phyloP scores from a whole-genome alignment of 2,329 filamentous ascomycete genomes.

The Fusarium nelsonii region DNA sequence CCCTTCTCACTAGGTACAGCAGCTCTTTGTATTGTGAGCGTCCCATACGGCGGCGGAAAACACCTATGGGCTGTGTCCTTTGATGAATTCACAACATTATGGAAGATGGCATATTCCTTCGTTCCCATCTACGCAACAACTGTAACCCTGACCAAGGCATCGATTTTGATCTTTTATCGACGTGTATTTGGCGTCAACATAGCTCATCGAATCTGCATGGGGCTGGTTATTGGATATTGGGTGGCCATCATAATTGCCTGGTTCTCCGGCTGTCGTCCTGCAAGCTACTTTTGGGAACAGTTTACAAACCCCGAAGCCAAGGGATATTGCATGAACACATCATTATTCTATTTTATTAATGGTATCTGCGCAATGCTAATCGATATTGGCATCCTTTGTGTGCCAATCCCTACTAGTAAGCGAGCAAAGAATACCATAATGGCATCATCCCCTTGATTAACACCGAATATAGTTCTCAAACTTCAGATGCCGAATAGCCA shows the following conservation, averaged over 20 bases:
- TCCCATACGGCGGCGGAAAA: constrained; percentile 1
- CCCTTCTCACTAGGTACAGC: not conserved
- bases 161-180: constrained; percentile 2
- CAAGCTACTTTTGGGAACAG: constrained; percentile 15
- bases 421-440: accelerated
- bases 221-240: constrained; percentile 6
- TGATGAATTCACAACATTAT: not conserved
- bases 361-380: constrained; percentile 13
- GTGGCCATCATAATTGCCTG: constrained; percentile 11
- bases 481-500: constrained; percentile 3
- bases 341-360: constrained; percentile 6
- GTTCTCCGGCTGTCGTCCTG: constrained; percentile 10
- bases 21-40: not conserved
- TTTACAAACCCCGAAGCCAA: not conserved
- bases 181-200: not conserved
- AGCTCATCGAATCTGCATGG: not conserved
- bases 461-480: not conserved
- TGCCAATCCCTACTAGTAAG: constrained; percentile 7
- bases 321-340: constrained; percentile 2
- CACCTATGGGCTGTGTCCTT: constrained; percentile 8
- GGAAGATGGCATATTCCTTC: constrained; percentile 7
- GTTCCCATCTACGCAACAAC: constrained; percentile 5
- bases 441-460: accelerated
- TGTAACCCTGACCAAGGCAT: constrained; percentile 2
- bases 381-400: constrained; percentile 1